Evolutionary conservation across 345 rosid species (phyloP), one percentile per base, ranked within the genome.

Genomic region (Syzygium oleosum): DNA sequence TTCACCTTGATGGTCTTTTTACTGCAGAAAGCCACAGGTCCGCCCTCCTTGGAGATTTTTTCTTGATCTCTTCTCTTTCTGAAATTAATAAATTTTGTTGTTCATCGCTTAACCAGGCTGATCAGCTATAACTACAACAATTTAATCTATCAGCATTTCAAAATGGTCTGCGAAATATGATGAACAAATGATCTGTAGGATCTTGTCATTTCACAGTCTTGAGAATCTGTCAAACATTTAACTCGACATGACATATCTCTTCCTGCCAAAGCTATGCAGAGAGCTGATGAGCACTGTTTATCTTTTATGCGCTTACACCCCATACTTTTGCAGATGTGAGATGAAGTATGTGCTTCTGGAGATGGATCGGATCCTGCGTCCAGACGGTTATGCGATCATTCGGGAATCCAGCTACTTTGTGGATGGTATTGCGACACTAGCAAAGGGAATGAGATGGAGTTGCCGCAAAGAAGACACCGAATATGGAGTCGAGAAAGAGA

Each of bases 1-100:
- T 97, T 86, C 99, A 96, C 89, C 92, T 97, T 9, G 99, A 96
- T 89, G 98, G 98, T 54, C 93, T 96, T 84, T 95, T 96, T 84
- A 96, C 98, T 68, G 90, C 95, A 49, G 99, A 97, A 90, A 95
- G 96, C 93, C 98, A 97, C 85, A 94, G 99, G 99, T 98, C 91
- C 85, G 87, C 84, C 61, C 49, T 53, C 58, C 54, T 83, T 31
- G 84, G 84, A 56, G 27, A 83, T 83, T 52, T 83, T 83, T 56
- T 23, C 27, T 56, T 9, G n/a, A 56, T 7, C 61, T 23, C n/a
- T 55, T 55, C 25, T 23, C 63, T 38, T 10, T 38, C 5, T 4
- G 14, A 73, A 73, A 73, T 73, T 19, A 73, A 3, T 73, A 38
- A 73, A 22, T 38, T 73, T 41, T 5, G 25, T 2, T 9, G 15